A percentile compares a stretch with the other conserved stretches of the same genome.
Conservation (phyloP, 331 rosid genomes). For the Rhamnella rubrinervis region DNA sequence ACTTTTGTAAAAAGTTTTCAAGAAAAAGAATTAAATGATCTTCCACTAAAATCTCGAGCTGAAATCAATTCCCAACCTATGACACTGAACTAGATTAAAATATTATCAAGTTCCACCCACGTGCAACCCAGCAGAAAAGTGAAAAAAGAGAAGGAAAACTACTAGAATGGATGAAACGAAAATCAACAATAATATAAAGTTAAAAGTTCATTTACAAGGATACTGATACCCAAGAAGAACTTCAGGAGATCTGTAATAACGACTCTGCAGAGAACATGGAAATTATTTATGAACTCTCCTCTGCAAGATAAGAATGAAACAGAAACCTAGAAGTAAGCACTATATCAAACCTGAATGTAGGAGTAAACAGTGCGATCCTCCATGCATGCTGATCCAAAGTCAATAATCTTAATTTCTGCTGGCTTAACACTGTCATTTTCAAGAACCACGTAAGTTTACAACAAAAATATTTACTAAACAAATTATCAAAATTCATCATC, state of each 20-base stretch:
- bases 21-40: not conserved
- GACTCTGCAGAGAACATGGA: constrained; percentile 69
- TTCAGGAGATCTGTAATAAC: constrained; percentile 97
- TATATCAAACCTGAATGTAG: constrained; percentile 80
- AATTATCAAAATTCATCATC: constrained; percentile 15
- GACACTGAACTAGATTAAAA: not conserved
- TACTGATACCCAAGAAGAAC: constrained; percentile 99
- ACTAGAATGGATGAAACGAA: not conserved
- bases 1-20: too few species aligned
- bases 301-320: constrained; percentile 17
- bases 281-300: constrained; percentile 17
- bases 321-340: constrained; percentile 13
- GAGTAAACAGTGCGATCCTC: constrained; percentile 97
- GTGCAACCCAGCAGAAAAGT: constrained; percentile 4
- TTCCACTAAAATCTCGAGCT: not conserved
- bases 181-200: not conserved
- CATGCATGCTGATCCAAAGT: constrained; percentile 99
- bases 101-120: not conserved
- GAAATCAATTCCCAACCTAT: not conserved
- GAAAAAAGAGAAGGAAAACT: not conserved
- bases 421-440: constrained; percentile 64
- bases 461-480: constrained; percentile 26
- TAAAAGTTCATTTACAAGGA: constrained; percentile 51
- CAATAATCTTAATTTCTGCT: constrained; percentile 90
- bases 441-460: constrained; percentile 34